A percentile compares a stretch with the other conserved stretches of the same genome.
These are phyloP conservation scores for Phaeosphaeriaceae sp. DNA, from an alignment of 2,329 filamentous ascomycete genomes.

Conservation along the genomic window DNA sequence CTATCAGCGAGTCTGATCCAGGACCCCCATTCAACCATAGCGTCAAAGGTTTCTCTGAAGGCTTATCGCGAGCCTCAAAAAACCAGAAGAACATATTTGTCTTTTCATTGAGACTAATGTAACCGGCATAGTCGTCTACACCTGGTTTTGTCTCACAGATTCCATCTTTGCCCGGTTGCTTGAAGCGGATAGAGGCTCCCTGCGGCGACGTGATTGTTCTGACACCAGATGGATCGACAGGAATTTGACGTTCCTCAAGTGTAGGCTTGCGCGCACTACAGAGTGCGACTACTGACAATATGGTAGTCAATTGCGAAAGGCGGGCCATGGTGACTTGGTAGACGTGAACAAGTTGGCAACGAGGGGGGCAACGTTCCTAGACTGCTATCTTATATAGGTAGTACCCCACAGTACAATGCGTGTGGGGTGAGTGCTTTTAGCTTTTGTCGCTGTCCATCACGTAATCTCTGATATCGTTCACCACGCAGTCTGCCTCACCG, in stretches of 20 bases:
- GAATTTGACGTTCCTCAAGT: conserved; percentile 36
- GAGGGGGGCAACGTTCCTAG: no score
- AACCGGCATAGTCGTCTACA: conserved; percentile 48
- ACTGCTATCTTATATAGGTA: no score
- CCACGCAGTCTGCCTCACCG: conserved; percentile 8
- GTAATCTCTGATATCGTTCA: not conserved
- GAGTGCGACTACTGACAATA: conserved; percentile 27
- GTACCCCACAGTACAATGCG: no score
- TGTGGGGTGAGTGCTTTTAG: no score
- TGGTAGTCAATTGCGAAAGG: conserved; percentile 24
- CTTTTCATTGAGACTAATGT: conserved; percentile 44
- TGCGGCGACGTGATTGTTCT: conserved; percentile 43
- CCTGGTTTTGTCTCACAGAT: conserved; percentile 51
- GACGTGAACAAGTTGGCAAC: conserved; percentile 9
- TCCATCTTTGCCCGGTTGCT: conserved; percentile 47
- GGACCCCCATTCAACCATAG: conserved; percentile 62
- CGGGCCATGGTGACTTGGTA: conserved; percentile 31
- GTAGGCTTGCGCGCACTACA: conserved; percentile 31
- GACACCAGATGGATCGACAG: conserved; percentile 38
- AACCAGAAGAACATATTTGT: conserved; percentile 56
- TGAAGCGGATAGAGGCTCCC: conserved; percentile 44
- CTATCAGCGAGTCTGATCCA: conserved; percentile 61
- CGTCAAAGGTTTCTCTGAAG: conserved; percentile 46
- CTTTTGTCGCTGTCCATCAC: not conserved
- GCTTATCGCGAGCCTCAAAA: conserved; percentile 56